These are phyloP conservation scores for Naganishia randhawae DNA, from an alignment of 768 basidiomycete genomes.

Conservation along the genomic window DNA sequence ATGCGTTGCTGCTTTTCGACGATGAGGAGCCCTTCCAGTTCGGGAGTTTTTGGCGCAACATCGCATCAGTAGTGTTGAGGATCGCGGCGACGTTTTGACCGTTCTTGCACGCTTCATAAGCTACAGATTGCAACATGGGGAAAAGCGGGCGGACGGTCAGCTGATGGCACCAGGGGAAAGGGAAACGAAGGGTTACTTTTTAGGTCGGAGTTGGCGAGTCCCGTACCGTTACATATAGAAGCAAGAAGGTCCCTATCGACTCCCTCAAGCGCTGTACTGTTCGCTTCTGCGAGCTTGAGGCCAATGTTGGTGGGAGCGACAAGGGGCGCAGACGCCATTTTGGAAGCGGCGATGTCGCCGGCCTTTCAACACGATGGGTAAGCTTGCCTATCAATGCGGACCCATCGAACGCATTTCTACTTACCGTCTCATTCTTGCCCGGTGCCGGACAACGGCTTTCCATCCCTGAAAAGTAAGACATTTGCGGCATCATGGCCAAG, in stretches of 20 bases:
- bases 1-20: neutral
- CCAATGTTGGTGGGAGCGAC: no score
- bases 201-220: neutral
- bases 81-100: constrained; percentile 13
- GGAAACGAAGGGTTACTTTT: neutral
- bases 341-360: no score
- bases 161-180: neutral
- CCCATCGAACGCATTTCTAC: no score
- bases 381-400: neutral
- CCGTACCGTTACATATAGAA: constrained; percentile 1
- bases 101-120: constrained; percentile 12
- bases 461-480: neutral
- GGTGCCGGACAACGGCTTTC: neutral
- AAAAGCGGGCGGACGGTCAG: no score
- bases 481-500: neutral
- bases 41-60: constrained; percentile 10
- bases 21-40: neutral
- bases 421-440: neutral
- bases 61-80: constrained; percentile 11
- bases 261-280: neutral
- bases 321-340: no score
- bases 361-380: neutral
- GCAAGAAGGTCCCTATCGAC: constrained; percentile 6
- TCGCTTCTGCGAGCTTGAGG: no score
- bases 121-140: neutral